These are phyloP conservation scores for Phyllosticta capitalensis DNA, from an alignment of 2,329 filamentous ascomycete species.

Conservation along the genomic window DNA sequence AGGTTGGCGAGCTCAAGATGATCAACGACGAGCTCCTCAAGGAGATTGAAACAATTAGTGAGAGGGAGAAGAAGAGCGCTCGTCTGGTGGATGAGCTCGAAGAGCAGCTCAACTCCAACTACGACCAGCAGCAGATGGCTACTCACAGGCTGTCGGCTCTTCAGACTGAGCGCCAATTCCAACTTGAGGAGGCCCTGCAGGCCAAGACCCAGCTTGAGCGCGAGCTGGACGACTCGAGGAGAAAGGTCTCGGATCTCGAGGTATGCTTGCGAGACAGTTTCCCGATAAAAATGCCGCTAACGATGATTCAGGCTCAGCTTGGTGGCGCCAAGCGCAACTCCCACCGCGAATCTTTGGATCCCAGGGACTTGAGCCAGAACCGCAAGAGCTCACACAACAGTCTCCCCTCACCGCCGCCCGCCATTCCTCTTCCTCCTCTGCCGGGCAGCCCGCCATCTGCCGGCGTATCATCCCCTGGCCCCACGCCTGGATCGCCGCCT, in stretches of 20 bases:
- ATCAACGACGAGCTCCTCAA: constrained; percentile 47
- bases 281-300: background rate
- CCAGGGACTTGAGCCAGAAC: constrained; percentile 46
- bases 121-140: constrained; percentile 78
- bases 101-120: constrained; percentile 90
- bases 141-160: constrained; percentile 75
- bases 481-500: constrained; percentile 41
- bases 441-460: constrained; percentile 42
- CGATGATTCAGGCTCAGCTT: constrained; percentile 46
- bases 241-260: constrained; percentile 68
- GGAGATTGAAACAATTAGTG: constrained; percentile 47
- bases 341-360: constrained; percentile 36
- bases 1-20: constrained; percentile 36
- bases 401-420: constrained; percentile 85
- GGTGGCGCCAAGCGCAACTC: constrained; percentile 45
- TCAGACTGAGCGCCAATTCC: constrained; percentile 36
- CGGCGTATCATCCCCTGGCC: constrained; percentile 20
- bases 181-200: constrained; percentile 31
- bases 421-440: constrained; percentile 88
- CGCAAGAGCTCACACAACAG: constrained; percentile 83
- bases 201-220: constrained; percentile 38
- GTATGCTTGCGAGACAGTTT: constrained; percentile 39
- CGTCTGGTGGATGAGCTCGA: constrained; percentile 91
- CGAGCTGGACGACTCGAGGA: constrained; percentile 70
- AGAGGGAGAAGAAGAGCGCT: constrained; percentile 80